phyloP scores from a whole-genome alignment of 163 green algal genomes.

The Coccomyxa subellipsoidea region DNA sequence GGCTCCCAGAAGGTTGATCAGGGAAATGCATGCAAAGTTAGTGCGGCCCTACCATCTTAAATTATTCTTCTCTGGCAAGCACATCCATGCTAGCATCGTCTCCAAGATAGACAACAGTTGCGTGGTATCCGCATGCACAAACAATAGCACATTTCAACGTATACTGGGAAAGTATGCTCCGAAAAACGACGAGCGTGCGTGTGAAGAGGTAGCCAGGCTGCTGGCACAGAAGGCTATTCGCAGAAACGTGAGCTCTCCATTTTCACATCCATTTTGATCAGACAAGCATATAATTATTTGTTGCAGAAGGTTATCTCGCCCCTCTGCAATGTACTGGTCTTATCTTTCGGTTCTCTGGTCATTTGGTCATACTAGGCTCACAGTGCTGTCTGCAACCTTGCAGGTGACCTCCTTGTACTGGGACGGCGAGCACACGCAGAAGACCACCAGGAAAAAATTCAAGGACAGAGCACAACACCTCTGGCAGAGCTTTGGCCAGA shows the following conservation, averaged over 20 bases:
- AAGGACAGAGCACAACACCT: background rate
- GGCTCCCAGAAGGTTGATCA: background rate
- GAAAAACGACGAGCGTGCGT: slow-evolving; percentile 2
- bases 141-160: background rate
- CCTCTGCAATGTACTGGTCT: too few relatives aligned
- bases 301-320: too few relatives aligned
- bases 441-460: slow-evolving; percentile 5
- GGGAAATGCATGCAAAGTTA: slow-evolving; percentile 2
- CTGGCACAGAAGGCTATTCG: background rate
- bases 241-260: background rate
- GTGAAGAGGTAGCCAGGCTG: background rate
- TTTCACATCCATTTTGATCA: too few relatives aligned
- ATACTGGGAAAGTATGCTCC: background rate
- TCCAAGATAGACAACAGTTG: background rate
- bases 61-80: slow-evolving; percentile 5
- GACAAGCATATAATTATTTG: background rate
- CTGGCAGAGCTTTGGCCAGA: background rate
- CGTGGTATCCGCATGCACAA: background rate
- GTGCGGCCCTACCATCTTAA: slow-evolving; percentile 3
- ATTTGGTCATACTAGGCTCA: too few relatives aligned
- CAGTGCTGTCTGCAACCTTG: background rate
- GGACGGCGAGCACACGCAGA: background rate
- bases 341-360: too few relatives aligned
- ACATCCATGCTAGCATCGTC: background rate
- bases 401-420: slow-evolving; percentile 1